phyloP scores from a whole-genome alignment of 2,329 filamentous ascomycete species.

The Aspergillus luchuensis region DNA sequence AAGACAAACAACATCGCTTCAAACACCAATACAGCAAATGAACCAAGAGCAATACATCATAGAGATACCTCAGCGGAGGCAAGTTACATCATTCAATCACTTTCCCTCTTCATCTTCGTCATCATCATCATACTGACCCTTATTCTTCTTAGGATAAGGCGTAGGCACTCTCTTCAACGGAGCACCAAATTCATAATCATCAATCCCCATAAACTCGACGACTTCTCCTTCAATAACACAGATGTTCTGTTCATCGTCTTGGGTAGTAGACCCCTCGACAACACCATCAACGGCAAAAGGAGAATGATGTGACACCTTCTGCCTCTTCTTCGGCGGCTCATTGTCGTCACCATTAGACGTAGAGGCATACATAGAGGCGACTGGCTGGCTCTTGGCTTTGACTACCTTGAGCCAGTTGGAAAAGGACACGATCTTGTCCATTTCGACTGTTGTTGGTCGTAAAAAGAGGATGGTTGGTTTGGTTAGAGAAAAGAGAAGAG shows the following conservation, averaged over 20 bases:
- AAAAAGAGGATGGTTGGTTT: neutral
- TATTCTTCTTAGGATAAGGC: neutral
- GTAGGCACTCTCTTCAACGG: neutral
- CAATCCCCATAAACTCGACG: neutral
- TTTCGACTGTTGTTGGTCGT: neutral
- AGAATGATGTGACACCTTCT: no score
- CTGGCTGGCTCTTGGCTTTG: neutral
- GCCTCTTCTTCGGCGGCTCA: no score
- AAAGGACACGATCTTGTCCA: neutral
- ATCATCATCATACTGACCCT: neutral
- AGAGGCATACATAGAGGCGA: no score
- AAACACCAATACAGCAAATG: no score
- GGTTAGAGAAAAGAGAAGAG: neutral
- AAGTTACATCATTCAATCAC: neutral
- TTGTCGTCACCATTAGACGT: no score
- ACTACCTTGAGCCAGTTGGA: neutral
- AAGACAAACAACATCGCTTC: no score
- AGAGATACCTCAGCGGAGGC: neutral
- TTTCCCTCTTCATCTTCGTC: neutral
- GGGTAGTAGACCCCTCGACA: no score
- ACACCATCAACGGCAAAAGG: no score
- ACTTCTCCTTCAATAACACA: neutral
- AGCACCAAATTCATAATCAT: neutral
- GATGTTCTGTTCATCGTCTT: no score
- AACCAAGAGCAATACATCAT: no score